phyloP scores from a whole-genome alignment of 208 protist species.

The Wallacemonas collosoma region DNA sequence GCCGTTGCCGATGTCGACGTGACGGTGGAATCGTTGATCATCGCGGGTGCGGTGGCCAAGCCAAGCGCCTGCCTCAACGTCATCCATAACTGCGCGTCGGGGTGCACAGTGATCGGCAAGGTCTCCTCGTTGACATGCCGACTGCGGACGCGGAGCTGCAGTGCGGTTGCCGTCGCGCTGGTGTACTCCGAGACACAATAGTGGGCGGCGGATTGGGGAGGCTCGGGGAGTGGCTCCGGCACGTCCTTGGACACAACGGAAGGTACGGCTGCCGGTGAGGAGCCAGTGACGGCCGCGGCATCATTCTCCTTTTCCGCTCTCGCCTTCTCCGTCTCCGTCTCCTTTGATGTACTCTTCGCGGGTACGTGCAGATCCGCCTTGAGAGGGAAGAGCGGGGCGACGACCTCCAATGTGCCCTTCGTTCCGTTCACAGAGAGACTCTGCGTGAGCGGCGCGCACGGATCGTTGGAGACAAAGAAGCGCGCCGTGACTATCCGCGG shows the following conservation, averaged over 20 bases:
- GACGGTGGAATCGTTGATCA: background rate
- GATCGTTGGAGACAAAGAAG: constrained; percentile 27
- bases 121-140: background rate
- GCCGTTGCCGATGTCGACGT: background rate
- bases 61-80: constrained; percentile 14
- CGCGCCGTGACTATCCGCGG: constrained; percentile 13
- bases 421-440: constrained; percentile 15
- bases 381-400: constrained; percentile 17
- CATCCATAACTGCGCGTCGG: constrained; percentile 19
- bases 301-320: background rate
- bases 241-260: background rate
- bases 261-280: background rate
- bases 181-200: background rate
- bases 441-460: constrained; percentile 18
- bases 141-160: background rate
- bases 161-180: background rate
- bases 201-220: background rate
- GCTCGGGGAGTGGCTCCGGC: background rate
- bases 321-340: background rate
- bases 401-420: constrained; percentile 19
- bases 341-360: background rate
- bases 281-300: background rate
- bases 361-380: constrained; percentile 5
- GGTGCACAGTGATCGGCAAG: constrained; percentile 9
- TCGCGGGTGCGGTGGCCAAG: background rate